These are phyloP conservation scores for Talaromyces sp. DNA, from an alignment of 2,329 filamentous ascomycete species.

Conservation along the genomic window DNA sequence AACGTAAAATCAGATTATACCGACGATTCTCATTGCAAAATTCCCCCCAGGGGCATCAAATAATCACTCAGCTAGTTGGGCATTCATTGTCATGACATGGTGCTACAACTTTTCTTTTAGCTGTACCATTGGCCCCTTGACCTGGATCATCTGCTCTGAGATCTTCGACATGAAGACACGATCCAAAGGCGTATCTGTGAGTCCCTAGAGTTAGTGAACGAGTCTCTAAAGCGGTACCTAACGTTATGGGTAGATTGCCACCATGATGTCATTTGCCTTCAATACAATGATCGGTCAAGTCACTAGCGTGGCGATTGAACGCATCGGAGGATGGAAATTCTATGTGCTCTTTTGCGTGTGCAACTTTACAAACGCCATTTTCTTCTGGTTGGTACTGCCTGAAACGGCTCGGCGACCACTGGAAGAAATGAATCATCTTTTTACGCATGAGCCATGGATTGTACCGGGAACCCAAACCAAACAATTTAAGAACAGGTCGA, in stretches of 20 bases:
- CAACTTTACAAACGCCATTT: conserved; percentile 64
- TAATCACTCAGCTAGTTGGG: conserved; percentile 60
- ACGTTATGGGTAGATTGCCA: conserved; percentile 48
- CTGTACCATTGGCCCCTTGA: conserved; percentile 64
- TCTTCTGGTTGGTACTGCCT: conserved; percentile 64
- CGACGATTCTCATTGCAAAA: conserved; percentile 14
- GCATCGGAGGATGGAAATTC: conserved; percentile 51
- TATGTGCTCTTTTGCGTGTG: conserved; percentile 62
- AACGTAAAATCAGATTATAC: conserved; percentile 22
- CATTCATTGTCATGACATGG: conserved; percentile 74
- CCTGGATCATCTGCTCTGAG: conserved; percentile 59
- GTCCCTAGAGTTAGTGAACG: too few relatives aligned
- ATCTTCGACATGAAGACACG: conserved; percentile 75
- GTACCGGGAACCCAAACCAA: conserved; percentile 28
- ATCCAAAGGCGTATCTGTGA: conserved; percentile 62
- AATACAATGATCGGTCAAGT: conserved; percentile 72
- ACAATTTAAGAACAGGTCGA: not conserved
- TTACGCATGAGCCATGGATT: conserved; percentile 61
- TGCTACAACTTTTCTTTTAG: conserved; percentile 76
- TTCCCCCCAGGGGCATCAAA: not conserved
- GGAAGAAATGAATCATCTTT: conserved; percentile 65
- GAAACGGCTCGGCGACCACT: conserved; percentile 61
- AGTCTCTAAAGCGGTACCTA: too few relatives aligned
- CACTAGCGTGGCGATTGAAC: conserved; percentile 57
- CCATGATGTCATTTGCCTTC: conserved; percentile 69